These are phyloP conservation scores for Leccinellum rugosiceps DNA, from an alignment of 768 basidiomycete species.

Conservation along the genomic window DNA sequence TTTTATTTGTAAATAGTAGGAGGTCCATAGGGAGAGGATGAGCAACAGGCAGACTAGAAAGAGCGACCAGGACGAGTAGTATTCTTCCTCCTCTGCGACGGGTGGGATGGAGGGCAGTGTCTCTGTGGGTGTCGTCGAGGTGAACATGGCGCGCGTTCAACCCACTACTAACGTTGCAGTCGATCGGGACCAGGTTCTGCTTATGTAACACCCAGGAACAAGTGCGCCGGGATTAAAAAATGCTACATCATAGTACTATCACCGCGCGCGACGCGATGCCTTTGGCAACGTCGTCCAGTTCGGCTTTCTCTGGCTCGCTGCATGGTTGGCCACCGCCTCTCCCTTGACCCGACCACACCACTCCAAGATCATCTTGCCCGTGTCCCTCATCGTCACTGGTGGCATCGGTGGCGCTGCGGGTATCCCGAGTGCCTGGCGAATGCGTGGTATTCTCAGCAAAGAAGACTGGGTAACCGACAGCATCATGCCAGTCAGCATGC, in stretches of 20 bases:
- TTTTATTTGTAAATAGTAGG: conserved; percentile 97
- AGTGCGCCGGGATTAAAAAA: neutral
- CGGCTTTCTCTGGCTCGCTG: conserved; percentile 13
- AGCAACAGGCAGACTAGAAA: conserved; percentile 91
- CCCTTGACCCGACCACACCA: conserved; percentile 11
- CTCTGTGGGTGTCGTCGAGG: conserved; percentile 33
- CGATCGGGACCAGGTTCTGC: neutral
- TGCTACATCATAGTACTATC: neutral
- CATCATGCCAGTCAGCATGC: conserved; percentile 50
- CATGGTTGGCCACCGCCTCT: conserved; percentile 2
- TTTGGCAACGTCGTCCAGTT: conserved; percentile 26
- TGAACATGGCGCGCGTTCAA: conserved; percentile 32
- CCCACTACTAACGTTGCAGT: neutral
- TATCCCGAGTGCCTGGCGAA: conserved; percentile 40
- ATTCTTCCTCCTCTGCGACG: conserved; percentile 75
- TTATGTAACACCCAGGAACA: conserved; percentile 17
- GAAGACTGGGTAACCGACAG: conserved; percentile 46
- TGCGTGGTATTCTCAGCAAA: conserved; percentile 39
- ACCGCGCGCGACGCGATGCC: conserved; percentile 12
- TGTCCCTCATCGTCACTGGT: conserved; percentile 30
- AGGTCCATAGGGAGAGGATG: conserved; percentile 91
- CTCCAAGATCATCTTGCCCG: conserved; percentile 16
- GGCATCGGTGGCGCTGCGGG: conserved; percentile 15
- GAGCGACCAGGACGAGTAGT: conserved; percentile 91
- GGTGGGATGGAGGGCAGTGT: conserved; percentile 33